Percentiles rank a stretch among this genome's conserved stretches.
phyloP scores from a whole-genome alignment of 2,329 filamentous ascomycete species.

The Colletotrichum viniferum region DNA sequence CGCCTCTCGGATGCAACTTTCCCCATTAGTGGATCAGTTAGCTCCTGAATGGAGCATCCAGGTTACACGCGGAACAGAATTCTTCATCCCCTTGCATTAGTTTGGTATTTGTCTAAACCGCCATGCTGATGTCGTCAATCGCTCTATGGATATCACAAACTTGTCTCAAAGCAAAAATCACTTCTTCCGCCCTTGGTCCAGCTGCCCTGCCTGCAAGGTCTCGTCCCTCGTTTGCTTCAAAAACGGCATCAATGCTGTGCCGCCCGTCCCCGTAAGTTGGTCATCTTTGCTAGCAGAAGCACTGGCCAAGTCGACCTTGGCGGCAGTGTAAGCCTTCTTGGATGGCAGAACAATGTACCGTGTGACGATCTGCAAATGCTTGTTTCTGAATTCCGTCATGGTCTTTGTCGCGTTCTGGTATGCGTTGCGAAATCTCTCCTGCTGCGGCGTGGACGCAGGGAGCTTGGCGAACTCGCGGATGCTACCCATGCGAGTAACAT shows the following conservation, averaged over 20 bases:
- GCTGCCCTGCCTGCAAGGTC: conserved; percentile 54
- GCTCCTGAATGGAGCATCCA: background rate
- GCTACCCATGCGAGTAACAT: conserved; percentile 73
- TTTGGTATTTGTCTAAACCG: background rate
- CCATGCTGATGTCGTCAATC: background rate
- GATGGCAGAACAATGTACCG: conserved; percentile 89
- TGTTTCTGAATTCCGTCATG: conserved; percentile 77
- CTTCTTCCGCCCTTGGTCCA: conserved; percentile 14
- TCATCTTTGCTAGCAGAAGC: conserved; percentile 41
- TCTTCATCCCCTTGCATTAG: conserved; percentile 6
- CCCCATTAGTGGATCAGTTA: conserved; percentile 7
- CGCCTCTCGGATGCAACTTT: background rate
- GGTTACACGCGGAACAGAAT: background rate
- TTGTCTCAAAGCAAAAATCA: background rate
- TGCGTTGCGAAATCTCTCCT: conserved; percentile 38
- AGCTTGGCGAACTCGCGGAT: conserved; percentile 71
- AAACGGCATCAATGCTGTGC: conserved; percentile 87
- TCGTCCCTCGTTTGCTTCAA: conserved; percentile 88
- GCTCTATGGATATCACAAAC: conserved; percentile 3
- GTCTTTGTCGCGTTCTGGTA: conserved; percentile 79
- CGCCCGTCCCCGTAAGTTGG: conserved; percentile 81
- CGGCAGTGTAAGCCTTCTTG: conserved; percentile 39
- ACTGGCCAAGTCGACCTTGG: conserved; percentile 44
- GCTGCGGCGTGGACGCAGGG: conserved; percentile 59
- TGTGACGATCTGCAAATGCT: conserved; percentile 88